A percentile compares a stretch with the other conserved stretches of the same genome.
phyloP scores from a whole-genome alignment of 2,329 filamentous ascomycete genomes.

The Xylariaceae sp. region DNA sequence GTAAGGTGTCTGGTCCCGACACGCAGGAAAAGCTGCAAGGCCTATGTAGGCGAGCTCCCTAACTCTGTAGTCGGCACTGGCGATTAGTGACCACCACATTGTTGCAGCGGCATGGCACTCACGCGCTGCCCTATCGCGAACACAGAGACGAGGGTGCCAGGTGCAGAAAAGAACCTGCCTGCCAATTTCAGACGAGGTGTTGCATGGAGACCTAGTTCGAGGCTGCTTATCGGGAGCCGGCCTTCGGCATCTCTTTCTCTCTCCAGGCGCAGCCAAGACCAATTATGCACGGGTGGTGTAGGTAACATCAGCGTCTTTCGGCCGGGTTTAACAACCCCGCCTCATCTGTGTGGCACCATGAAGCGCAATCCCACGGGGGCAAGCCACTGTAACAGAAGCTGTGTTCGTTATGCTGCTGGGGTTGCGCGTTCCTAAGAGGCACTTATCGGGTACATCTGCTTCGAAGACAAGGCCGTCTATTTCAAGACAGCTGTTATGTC shows the following conservation, averaged over 20 bases:
- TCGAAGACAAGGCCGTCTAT: slow-evolving; percentile 14
- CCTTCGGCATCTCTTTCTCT: slow-evolving; percentile 26
- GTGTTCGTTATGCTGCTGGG: slow-evolving; percentile 9
- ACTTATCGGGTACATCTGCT: slow-evolving; percentile 5
- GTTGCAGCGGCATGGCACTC: slow-evolving; percentile 14
- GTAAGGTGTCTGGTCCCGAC: slow-evolving; percentile 16
- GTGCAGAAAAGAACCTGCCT: slow-evolving; percentile 20
- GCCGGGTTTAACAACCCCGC: slow-evolving; percentile 20
- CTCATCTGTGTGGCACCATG: slow-evolving; percentile 18
- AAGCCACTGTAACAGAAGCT: slow-evolving; percentile 7
- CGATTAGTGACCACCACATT: slow-evolving; percentile 12
- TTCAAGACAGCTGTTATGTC: slow-evolving; percentile 8
- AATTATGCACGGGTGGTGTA: slow-evolving; percentile 16
- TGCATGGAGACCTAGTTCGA: slow-evolving; percentile 13
- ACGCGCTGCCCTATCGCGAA: slow-evolving; percentile 13
- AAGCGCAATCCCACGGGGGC: slow-evolving; percentile 20
- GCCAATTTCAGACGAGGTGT: slow-evolving; percentile 23
- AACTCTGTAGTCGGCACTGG: slow-evolving; percentile 17
- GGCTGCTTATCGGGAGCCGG: slow-evolving; percentile 24
- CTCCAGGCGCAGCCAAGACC: slow-evolving; percentile 17
- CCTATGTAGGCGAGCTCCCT: slow-evolving; percentile 14
- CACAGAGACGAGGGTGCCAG: slow-evolving; percentile 13
- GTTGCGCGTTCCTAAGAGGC: slow-evolving; percentile 12
- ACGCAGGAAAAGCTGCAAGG: slow-evolving; percentile 4
- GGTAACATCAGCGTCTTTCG: slow-evolving; percentile 19